Base-by-base conservation (phyloP, 805 yeast species). In the Naumovozyma dairenensis region DNA sequence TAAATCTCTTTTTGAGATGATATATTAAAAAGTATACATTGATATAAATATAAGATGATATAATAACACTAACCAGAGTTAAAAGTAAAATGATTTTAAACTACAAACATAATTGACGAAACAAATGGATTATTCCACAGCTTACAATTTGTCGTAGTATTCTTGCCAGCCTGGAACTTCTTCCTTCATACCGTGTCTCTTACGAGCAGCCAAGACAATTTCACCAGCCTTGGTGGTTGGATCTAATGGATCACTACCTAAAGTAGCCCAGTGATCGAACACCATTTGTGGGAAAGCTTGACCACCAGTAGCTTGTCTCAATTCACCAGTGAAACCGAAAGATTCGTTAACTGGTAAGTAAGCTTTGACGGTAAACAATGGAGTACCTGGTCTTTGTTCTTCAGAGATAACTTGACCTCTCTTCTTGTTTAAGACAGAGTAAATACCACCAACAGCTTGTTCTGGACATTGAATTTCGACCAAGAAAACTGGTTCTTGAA, bases 251-350 rank as follows among this genome's bases (percentile, higher is more conserved):
- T 86, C 92, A 69, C 96, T 94, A 55, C 64, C 62, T 75, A 92
- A 72, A 59, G 84, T 69, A 52, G 85, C 73, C 97, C 97, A 89
- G 70, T 89, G 98, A 70, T 92, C 97, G 72, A 89, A 92, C 69
- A 92, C 93, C 94, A 92, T 77, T 76, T 89, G 97, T 73, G 98
- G 98, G 98, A 89, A 89, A 69, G 98, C 98, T 79, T 89, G 98
- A 71, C 98, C 98, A 83, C 96, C 96, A 63, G 98, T 89, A 65
- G 97, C 96, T 75, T 89, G 96, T 79, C 98, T 85, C 65, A 89
- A 81, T 63, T 87, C 95, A 76, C 93, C 92, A 60, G 95, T 81
- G 95, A 89, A 89, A 82, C 98, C 98, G 81, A 92, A 89, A 40
- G 98, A 89, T 78, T 92, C 98, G 74, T 89, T 92, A 58, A 89